These are phyloP conservation scores for Verticillium alfalfae DNA, from an alignment of 2,329 filamentous ascomycete genomes.

Conservation along the genomic window DNA sequence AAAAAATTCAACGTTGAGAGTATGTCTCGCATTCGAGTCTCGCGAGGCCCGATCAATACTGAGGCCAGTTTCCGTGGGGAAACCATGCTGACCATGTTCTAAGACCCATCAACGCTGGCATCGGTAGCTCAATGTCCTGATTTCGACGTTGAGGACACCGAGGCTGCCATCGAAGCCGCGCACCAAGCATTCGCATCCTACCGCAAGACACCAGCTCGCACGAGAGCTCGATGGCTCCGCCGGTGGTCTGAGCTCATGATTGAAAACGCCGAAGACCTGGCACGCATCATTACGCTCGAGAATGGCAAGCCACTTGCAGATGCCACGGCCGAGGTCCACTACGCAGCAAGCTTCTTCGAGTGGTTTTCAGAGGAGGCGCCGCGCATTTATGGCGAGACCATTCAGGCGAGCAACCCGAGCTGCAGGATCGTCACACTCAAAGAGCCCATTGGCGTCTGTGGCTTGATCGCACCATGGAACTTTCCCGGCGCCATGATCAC, in stretches of 20 bases:
- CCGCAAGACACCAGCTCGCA: conserved; percentile 52
- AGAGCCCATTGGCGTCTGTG: conserved; percentile 63
- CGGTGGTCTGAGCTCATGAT: conserved; percentile 64
- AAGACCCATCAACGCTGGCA: conserved; percentile 67
- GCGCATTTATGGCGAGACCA: conserved; percentile 52
- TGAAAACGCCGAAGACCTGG: conserved; percentile 61
- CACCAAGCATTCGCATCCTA: conserved; percentile 58
- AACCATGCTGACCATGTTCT: background rate
- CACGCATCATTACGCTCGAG: conserved; percentile 63
- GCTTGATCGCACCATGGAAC: conserved; percentile 52
- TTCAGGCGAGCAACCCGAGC: conserved; percentile 51
- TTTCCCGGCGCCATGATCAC: conserved; percentile 22
- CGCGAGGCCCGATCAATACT: background rate
- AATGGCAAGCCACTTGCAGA: conserved; percentile 65
- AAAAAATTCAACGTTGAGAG: conserved; percentile 68
- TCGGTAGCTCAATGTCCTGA: conserved; percentile 68
- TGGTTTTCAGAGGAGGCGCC: conserved; percentile 63
- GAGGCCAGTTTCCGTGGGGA: conserved; percentile 2
- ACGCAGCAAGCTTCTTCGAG: conserved; percentile 56
- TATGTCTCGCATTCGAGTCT: conserved; percentile 15
- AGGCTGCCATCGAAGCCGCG: conserved; percentile 65
- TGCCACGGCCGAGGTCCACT: conserved; percentile 50
- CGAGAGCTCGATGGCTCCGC: conserved; percentile 53
- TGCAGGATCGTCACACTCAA: conserved; percentile 43
- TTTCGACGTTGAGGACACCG: conserved; percentile 62